Evolutionary conservation across 1,284 basidiomycete species (phyloP), one percentile per base, ranked within the genome.

Genomic region (Ceratobasidium sp.): DNA sequence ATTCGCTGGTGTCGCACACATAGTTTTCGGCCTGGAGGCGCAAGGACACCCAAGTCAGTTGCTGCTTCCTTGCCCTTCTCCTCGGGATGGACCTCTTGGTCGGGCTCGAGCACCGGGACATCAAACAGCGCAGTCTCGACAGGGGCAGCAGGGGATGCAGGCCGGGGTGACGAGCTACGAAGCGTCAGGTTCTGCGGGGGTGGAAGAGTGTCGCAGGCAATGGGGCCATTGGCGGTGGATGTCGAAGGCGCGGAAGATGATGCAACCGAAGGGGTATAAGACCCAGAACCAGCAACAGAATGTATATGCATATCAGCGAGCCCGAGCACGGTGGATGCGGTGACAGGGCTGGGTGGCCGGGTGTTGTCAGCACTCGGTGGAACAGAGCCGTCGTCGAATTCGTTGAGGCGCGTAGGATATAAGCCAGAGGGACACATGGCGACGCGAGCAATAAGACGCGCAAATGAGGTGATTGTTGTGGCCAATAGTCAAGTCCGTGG

Each of bases 1-100:
- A 98, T 99, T 59, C 96, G 87, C 82, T 97, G 94, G 82, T 99
- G 97, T 46, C 95, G 83, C 10, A 94, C 88, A 79, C 95, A 97
- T 14, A 97, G 85, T 80, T 93, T 95, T 60, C 91, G 84, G 1
- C 85, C 84, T 1, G 85, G 83, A 23, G 84, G 85, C 10, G 50
- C 21, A 26, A 52, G 14, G 8, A 52, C 50, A 76, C 12, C 77
- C 77, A 26, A 75, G 76, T 3, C 78, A 76, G 48, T 45, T 5
- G 16, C 60, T n/a, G 6, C n/a, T 39, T n/a, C 41, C 28, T 48
- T 43, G 41, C 41, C 43, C 58, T 41, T 43, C 8, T 50, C 48
- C 21, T 5, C n/a, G 4, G 65, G 5, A 6, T 14, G 1, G 59
- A 61, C 46, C 14, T 30, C 60, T n/a, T 28, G 39, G 2, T 2